These are phyloP conservation scores for Candida tibetensis DNA, from an alignment of 805 yeast genomes.

Conservation along the genomic window DNA sequence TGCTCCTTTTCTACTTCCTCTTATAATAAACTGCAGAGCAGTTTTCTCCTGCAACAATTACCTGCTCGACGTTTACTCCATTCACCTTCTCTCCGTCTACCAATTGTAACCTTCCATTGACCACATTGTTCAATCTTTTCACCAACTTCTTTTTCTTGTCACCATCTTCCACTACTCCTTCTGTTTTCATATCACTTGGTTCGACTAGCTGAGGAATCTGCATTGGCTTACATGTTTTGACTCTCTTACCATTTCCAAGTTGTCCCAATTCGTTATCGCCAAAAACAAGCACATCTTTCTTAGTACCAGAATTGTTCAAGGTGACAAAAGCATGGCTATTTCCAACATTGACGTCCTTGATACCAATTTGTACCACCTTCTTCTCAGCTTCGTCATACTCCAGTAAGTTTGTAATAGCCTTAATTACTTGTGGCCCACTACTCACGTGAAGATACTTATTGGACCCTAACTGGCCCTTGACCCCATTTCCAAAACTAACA, in stretches of 20 bases:
- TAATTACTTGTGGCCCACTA: constrained; percentile 59
- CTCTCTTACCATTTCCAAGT: constrained; percentile 75
- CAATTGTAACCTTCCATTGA: constrained; percentile 47
- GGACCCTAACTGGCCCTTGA: constrained; percentile 82
- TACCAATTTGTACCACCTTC: constrained; percentile 42
- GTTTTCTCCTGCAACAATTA: constrained; percentile 58
- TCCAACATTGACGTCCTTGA: constrained; percentile 59
- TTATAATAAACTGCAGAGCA: constrained; percentile 64
- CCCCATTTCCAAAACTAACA: constrained; percentile 79
- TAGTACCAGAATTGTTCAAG: constrained; percentile 42
- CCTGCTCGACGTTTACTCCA: constrained; percentile 46
- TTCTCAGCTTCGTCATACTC: constrained; percentile 53
- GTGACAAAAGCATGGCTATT: constrained; percentile 62
- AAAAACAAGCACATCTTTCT: constrained; percentile 67
- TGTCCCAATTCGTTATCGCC: constrained; percentile 86
- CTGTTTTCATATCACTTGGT: constrained; percentile 37
- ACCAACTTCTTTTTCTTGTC: constrained; percentile 22
- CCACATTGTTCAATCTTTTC: constrained; percentile 30
- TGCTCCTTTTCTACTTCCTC: constrained; percentile 10
- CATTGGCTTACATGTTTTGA: constrained; percentile 54
- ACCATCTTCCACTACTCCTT: constrained; percentile 4
- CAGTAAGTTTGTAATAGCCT: constrained; percentile 42
- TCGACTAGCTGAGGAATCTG: constrained; percentile 56
- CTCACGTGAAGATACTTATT: constrained; percentile 75
- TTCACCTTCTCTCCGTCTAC: constrained; percentile 19